Conservation (phyloP, 768 basidiomycete species). For the Lanmaoa rubissima region DNA sequence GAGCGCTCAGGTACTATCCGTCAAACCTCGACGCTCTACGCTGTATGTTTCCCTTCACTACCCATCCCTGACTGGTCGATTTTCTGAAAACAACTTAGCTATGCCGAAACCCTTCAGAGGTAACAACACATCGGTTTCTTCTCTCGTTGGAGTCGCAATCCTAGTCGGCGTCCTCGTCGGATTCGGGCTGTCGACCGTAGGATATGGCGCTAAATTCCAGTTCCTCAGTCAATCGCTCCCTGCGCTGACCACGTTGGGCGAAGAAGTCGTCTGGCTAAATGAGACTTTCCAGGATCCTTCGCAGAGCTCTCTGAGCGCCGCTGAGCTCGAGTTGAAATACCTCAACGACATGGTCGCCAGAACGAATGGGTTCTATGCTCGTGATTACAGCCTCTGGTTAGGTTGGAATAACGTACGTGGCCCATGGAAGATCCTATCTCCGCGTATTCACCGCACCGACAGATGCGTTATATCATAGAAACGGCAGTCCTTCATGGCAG, state of each 20-base stretch:
- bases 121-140: neutral
- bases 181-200: slow-evolving; percentile 21
- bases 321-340: slow-evolving; percentile 28
- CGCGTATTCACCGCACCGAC: neutral
- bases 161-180: slow-evolving; percentile 30
- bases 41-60: neutral
- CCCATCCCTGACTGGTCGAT: neutral
- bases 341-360: slow-evolving; percentile 35
- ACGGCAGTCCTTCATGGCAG: slow-evolving; percentile 42
- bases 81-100: neutral
- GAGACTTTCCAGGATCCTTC: neutral
- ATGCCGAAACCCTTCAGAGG: slow-evolving; percentile 9
- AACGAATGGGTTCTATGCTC: slow-evolving; percentile 44
- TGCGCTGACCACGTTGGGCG: slow-evolving; percentile 2
- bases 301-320: neutral
- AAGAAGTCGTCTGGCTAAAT: slow-evolving; percentile 14
- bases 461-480: slow-evolving; percentile 53
- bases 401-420: slow-evolving; percentile 47
- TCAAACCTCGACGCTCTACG: no score
- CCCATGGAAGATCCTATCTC: neutral
- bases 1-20: neutral
- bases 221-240: slow-evolving; percentile 18
- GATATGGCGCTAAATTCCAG: slow-evolving; percentile 13
- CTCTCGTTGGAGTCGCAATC: slow-evolving; percentile 21
- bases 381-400: slow-evolving; percentile 48